Base-by-base conservation (phyloP, 2,329 filamentous ascomycete genomes). In the Sporothrix euskadiensis region DNA sequence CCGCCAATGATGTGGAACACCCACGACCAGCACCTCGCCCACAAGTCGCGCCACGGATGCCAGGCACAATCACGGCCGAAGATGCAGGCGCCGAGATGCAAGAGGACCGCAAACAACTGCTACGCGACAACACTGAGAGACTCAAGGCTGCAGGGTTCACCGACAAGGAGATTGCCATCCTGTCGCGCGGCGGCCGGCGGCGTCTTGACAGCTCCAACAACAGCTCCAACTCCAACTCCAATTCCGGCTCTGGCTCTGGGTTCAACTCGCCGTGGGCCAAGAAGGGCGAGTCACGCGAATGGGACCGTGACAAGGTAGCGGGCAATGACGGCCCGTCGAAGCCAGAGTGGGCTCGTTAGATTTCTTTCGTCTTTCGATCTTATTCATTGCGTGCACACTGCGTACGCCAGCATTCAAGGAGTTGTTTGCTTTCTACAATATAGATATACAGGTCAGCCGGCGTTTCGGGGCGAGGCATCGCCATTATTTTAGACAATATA, bases 131-230 rank as follows among this genome's bases (percentile, higher is more conserved):
- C 41, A 92, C 92, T 7, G 90, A 94, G 71, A 85, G 94, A 73
- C 83, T 98, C 74, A 89, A 89, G 47, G 88, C 88, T 26, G 94
- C 93, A 0, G 94, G 94, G 0, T 97, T 97, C 79, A 89, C 88
- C 1, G 92, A 94, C 19, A 88, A 89, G 4, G 88, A 94, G 78
- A 75, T 97, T 74, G 85, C 87, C 77, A 90, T 89, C 76, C 94
- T 91, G 89, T 90, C 91, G 80, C 89, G 85, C 69, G 87, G 88
- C 30, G 87, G 87, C 14, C 86, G 88, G 79, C 85, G 88, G 71
- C 83, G 85, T 52, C 88, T 91, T 75, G 87, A 89, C 52, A 16
- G 10, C 44, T 49, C 44, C 44, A 49, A 35, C 8, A 35, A 35
- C 35, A 35, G 26, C 26, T 26, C 26, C 26, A 26, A 26, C 26